Percentiles rank a stretch among this genome's conserved stretches.
Conservation (phyloP, 768 basidiomycete genomes). For the Fomitopsis serialis region DNA sequence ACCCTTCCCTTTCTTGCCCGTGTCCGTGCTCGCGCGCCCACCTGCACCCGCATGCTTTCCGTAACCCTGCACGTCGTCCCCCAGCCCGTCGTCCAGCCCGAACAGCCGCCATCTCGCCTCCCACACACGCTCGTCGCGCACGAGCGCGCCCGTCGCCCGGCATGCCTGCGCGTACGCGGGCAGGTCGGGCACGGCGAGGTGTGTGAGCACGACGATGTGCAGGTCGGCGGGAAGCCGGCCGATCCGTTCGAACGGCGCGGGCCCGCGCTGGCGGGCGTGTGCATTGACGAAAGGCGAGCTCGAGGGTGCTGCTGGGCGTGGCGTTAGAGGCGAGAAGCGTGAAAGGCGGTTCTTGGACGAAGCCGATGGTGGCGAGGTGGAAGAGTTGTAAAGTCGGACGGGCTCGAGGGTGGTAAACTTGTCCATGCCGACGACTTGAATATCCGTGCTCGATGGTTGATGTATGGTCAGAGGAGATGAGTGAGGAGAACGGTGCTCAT, state of each 20-base stretch:
- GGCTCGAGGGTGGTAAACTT: conserved; percentile 79
- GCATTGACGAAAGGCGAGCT: conserved; percentile 5
- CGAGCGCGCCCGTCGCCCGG: conserved; percentile 56
- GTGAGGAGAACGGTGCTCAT: no score
- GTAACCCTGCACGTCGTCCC: no score
- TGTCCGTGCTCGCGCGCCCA: no score
- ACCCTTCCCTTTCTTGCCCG: conserved; percentile 14
- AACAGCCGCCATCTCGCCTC: conserved; percentile 64
- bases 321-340: not conserved
- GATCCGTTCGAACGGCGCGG: conserved; percentile 37
- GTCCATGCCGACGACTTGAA: conserved; percentile 63
- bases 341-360: not conserved
- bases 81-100: conserved; percentile 29
- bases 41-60: no score
- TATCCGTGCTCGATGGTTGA: no score
- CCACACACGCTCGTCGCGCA: conserved; percentile 77
- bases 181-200: conserved; percentile 77
- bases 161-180: conserved; percentile 67
- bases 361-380: not conserved
- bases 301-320: conserved; percentile 3
- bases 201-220: conserved; percentile 66
- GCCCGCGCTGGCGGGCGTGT: conserved; percentile 13
- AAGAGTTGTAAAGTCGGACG: conserved; percentile 14
- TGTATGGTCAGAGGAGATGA: no score
- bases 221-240: conserved; percentile 78